Evolutionary conservation across 805 yeast genomes (phyloP).

Genomic region (Saccharomycopsis vini): DNA sequence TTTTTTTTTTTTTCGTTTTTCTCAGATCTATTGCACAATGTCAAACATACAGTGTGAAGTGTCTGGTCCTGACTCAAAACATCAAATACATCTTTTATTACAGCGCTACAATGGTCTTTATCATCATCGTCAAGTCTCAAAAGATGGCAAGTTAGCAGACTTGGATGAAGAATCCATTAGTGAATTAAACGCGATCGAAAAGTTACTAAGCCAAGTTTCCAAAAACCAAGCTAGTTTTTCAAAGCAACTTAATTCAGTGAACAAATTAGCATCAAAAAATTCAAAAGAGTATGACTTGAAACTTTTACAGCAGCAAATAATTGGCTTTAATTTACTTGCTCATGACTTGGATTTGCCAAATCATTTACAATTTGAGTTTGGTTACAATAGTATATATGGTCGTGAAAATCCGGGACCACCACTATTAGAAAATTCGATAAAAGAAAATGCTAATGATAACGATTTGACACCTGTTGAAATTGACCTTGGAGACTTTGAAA

Average conservation of each 20-base stretch:
- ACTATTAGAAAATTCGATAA: too few relatives aligned
- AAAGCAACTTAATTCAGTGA: neutral
- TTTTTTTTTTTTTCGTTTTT: too few relatives aligned
- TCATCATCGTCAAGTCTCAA: neutral
- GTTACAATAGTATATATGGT: slow-evolving; percentile 7
- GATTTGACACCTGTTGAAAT: slow-evolving; percentile 22
- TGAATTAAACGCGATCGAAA: slow-evolving; percentile 39
- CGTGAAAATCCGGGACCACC: neutral
- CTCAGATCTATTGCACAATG: too few relatives aligned
- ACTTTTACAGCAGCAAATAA: slow-evolving; percentile 47
- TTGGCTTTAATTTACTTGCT: slow-evolving; percentile 55
- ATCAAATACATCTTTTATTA: slow-evolving; percentile 21
- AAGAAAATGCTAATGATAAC: neutral
- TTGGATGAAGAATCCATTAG: slow-evolving; percentile 6
- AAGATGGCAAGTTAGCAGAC: neutral
- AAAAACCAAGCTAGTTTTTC: neutral
- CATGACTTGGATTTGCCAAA: slow-evolving; percentile 59
- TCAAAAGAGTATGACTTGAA: slow-evolving; percentile 33
- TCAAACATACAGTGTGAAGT: neutral
- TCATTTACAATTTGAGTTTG: slow-evolving; percentile 33
- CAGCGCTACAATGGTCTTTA: slow-evolving; percentile 25
- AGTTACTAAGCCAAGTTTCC: slow-evolving; percentile 32
- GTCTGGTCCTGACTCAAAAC: neutral
- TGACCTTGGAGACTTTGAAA: slow-evolving; percentile 15
- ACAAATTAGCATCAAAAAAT: slow-evolving; percentile 1